Base-by-base conservation (phyloP, 2,329 filamentous ascomycete species). In the Neophaeococcomyces mojaviensis region DNA sequence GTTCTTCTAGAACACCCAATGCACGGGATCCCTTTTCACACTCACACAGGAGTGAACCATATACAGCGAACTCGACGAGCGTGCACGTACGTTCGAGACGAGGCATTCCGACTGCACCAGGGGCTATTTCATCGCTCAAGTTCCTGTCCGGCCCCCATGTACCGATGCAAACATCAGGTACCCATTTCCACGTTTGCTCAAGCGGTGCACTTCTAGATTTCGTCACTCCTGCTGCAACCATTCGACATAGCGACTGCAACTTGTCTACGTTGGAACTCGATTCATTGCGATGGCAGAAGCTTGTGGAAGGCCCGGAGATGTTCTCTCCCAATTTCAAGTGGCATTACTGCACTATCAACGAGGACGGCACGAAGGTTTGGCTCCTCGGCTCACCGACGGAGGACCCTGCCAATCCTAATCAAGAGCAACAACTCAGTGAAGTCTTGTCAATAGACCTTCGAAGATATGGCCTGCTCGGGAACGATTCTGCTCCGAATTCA, bases 311-410 rank as follows among this genome's bases (percentile, higher is more conserved):
- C 3, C 84, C 87, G 40, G 92, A 98, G 61, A 83, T 98, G 28
- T 98, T 96, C 68, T 86, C 86, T 56, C 73, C 81, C 0, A 87
- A 85, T n/a, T 97, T 92, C 64, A 81, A 90, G 49, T 98, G 92
- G 92, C 90, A 97, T 64, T 98, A 98, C 62, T 97, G 92, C 64
- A 94, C 88, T 2, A 85, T 96, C 67, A 94, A 96, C 61, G 83
- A 92, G 50, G 87, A 94, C 58, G 90, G 90, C 4, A 96, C 92
- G 5, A 95, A 94, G 62, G 92, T 88, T 6, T 98, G 92, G 89
- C 73, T 98, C 19, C 75, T 98, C n/a, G 92, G 92, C 7, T 96
- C 88, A 59, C 86, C 86, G 2, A 83, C 86, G 3, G 88, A 95
- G 33, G 72, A 76, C 5, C 79, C 81, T 39, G 83, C 83, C 32